These are phyloP conservation scores for Mycosarcoma maydis DNA, from an alignment of 1,284 basidiomycete genomes.

Conservation along the genomic window DNA sequence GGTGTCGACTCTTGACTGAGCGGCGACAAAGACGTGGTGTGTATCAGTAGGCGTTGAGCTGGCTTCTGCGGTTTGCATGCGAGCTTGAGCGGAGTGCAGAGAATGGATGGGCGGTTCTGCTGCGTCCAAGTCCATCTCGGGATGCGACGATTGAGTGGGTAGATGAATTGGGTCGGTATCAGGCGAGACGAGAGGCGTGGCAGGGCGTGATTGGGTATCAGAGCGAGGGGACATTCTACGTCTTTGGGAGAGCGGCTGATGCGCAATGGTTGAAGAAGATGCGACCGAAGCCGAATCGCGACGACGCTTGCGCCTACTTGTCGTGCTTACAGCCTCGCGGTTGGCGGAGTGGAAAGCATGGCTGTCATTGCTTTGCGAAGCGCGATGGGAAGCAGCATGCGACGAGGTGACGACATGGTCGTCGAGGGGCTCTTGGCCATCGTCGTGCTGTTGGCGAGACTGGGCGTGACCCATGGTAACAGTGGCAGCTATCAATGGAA, in stretches of 20 bases:
- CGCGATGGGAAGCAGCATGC: neutral
- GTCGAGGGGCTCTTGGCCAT: constrained; percentile 1
- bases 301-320: constrained; percentile 16
- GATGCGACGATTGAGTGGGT: neutral
- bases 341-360: neutral
- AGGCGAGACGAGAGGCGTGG: neutral
- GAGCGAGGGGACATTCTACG: constrained; percentile 3
- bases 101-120: neutral
- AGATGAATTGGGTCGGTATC: neutral
- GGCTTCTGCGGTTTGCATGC: neutral
- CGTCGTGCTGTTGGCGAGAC: constrained; percentile 21
- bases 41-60: neutral
- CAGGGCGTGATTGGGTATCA: neutral
- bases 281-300: constrained; percentile 7
- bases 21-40: constrained; percentile 11
- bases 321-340: neutral
- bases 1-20: constrained; percentile 4
- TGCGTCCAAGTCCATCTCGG: constrained; percentile 22
- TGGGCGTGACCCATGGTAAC: constrained; percentile 32
- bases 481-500: neutral
- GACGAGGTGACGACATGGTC: constrained; percentile 1
- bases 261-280: neutral
- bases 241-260: constrained; percentile 9
- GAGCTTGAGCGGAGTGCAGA: neutral
- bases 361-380: neutral